Base-by-base conservation (phyloP, 1,139 yeast genomes). In the Meyerozyma elateridarum region DNA sequence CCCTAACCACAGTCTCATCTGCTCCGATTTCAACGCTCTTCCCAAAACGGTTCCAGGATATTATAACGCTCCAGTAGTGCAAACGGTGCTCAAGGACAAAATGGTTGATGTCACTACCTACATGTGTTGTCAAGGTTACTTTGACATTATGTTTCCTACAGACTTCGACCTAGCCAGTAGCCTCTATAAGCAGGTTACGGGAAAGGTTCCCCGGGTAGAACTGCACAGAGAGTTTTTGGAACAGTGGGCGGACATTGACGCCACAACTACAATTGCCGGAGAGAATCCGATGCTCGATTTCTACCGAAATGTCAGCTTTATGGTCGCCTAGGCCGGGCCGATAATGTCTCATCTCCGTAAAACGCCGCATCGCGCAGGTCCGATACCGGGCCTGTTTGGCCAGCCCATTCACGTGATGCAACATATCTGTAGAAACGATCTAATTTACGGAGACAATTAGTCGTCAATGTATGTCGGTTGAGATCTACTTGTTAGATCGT, bases 261-360 rank as follows among this genome's bases (percentile, higher is more conserved):
- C 66, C 6, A 84, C 95, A 4, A 72, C 77, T 4, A 82, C 94
- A 1, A 75, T 71, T 44, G 71, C 75, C 22, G 95, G 95, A 0
- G 95, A 85, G 45, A 84, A 84, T 46, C 95, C 95, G n/a, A 77
- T 85, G 89, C 54, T 85, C 38, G 83, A 82, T 35, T 75, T 85
- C 41, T 85, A 85, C 52, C 66, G 71, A 30, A 85, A 85, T 51
- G 95, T 87, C 4, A 79, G 85, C 20, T 85, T 85, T 47, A 64
- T 84, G 70, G 71, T 72, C 35, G 72, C 75, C 39, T 68, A 36
- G n/a, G n/a, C n/a, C n/a, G n/a, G n/a, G n/a, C n/a, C n/a, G n/a
- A n/a, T n/a, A n/a, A n/a, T 28, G 12, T 19, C n/a, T n/a, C n/a
- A n/a, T n/a, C n/a, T n/a, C n/a, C n/a, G n/a, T n/a, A n/a, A n/a